Percentiles rank a stretch among this genome's conserved stretches.
Conservation (phyloP, 768 basidiomycete genomes). For the Postia placenta region DNA sequence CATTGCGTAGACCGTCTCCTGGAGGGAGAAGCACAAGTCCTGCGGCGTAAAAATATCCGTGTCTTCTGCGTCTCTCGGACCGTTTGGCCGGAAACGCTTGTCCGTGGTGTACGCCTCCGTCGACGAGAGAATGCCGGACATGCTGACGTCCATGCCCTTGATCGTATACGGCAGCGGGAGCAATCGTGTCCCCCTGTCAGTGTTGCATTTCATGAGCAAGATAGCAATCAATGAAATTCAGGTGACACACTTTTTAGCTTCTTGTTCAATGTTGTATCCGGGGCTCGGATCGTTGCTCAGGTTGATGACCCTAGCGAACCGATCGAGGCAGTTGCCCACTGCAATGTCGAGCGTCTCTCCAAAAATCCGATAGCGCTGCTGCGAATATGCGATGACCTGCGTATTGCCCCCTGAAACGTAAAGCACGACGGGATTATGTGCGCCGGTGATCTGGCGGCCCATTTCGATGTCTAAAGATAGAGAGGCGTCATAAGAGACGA, state of each 20-base stretch:
- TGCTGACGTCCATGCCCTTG: conserved; percentile 96
- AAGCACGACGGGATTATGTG: conserved; percentile 91
- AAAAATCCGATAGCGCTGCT: conserved; percentile 96
- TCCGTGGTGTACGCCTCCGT: conserved; percentile 84
- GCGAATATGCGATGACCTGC: conserved; percentile 97
- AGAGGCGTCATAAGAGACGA: not conserved
- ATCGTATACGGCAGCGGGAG: conserved; percentile 89
- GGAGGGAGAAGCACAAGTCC: conserved; percentile 95
- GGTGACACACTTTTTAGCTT: conserved; percentile 72
- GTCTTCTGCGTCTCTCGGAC: conserved; percentile 32
- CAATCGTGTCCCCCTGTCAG: conserved; percentile 70
- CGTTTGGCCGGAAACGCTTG: conserved; percentile 65
- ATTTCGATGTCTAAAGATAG: conserved; percentile 85
- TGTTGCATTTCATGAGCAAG: too few species aligned
- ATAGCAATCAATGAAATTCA: conserved; percentile 1
- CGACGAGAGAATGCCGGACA: conserved; percentile 90
- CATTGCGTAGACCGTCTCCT: conserved; percentile 98
- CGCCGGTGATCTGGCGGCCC: conserved; percentile 92
- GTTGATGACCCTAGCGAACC: conserved; percentile 92
- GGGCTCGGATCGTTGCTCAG: conserved; percentile 94
- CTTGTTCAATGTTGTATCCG: conserved; percentile 95
- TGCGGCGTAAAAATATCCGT: conserved; percentile 83
- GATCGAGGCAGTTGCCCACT: conserved; percentile 97
- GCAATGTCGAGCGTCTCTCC: conserved; percentile 99
- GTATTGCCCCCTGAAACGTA: conserved; percentile 99